Evolutionary conservation across 2,329 filamentous ascomycete genomes (phyloP).

Genomic region (Monosporascus sp.): DNA sequence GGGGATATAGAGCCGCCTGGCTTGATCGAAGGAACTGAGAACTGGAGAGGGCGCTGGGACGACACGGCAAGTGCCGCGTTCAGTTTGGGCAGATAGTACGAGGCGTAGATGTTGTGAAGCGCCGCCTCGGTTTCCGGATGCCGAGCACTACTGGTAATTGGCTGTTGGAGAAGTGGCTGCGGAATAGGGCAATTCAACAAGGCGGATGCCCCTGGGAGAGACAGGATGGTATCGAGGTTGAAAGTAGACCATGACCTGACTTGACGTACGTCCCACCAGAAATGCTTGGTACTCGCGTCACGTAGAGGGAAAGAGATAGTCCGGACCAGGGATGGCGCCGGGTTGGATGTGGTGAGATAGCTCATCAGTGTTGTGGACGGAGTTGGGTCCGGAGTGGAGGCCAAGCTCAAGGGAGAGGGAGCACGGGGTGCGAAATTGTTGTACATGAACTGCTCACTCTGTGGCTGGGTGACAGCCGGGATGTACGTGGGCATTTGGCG

Average conservation of each 20-base stretch:
- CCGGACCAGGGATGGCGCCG: constrained; percentile 75
- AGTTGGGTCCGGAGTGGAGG: constrained; percentile 39
- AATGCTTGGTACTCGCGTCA: constrained; percentile 70
- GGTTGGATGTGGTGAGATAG: constrained; percentile 76
- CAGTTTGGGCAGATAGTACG: constrained; percentile 79
- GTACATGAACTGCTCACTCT: constrained; percentile 43
- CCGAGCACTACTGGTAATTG: constrained; percentile 51
- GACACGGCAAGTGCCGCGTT: constrained; percentile 79
- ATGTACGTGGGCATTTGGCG: constrained; percentile 63
- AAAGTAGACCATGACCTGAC: constrained; percentile 80
- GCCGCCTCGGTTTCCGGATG: constrained; percentile 74
- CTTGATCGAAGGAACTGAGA: constrained; percentile 38
- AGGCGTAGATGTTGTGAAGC: constrained; percentile 69
- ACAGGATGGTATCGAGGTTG: constrained; percentile 64
- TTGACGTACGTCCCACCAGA: constrained; percentile 95
- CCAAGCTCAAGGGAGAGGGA: constrained; percentile 31
- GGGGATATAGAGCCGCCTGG: constrained; percentile 26
- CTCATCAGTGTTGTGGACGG: constrained; percentile 66
- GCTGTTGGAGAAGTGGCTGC: constrained; percentile 54
- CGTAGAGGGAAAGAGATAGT: constrained; percentile 66
- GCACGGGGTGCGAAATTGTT: constrained; percentile 42
- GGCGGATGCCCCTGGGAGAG: constrained; percentile 66
- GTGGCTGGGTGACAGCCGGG: constrained; percentile 25
- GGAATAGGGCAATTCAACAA: constrained; percentile 69
- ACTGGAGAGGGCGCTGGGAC: constrained; percentile 58